Evolutionary conservation across 2,329 filamentous ascomycete genomes (phyloP), one percentile per base, ranked within the genome.

Genomic region (Curvularia sp.): DNA sequence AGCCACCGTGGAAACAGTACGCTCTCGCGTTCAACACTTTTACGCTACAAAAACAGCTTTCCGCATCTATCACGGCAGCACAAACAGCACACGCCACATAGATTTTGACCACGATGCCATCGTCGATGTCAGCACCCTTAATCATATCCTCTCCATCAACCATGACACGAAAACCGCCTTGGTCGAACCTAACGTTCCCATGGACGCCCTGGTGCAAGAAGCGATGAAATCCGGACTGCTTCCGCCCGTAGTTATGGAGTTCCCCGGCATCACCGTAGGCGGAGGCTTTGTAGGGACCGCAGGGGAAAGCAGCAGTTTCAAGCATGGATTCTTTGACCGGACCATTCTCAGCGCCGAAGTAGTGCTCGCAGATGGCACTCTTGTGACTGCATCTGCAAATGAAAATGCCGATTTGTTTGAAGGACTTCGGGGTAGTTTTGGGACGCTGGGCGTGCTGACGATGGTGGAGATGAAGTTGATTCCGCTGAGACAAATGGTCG

Each of bases 241-340:
- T 0, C 88, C 84, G 1, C 84, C 83, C 0, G 87, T 91, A 0
- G 87, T 91, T 2, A 89, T 90, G 85, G 89, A 91, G 65, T 89
- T 91, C 52, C 88, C 88, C 0, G 86, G 86, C 0, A 91, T 90
- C 64, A 91, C 88, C 0, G 85, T 85, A 0, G 88, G 88, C 12
- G 88, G 88, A 1, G 87, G 86, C 0, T 90, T 88, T 67, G 83
- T 86, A 0, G 88, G 88, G 1, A 89, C 87, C 0, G 84, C 86
- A 0, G 88, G 87, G 1, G 88, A 91, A 71, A 89, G 87, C 70
- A 86, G 83, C 55, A 88, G 85, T 0, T 91, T 90, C 73, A 84
- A 83, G 18, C 80, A 88, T 66, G 88, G 89, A 0, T 86, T 88
- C 62, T 90, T 91, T 66, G 86, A 90, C 49, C 77, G 83, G 4